Evolutionary conservation across 2,329 filamentous ascomycete genomes (phyloP), one percentile per base, ranked within the genome.

Genomic region (Neocatenulostroma microsporum): DNA sequence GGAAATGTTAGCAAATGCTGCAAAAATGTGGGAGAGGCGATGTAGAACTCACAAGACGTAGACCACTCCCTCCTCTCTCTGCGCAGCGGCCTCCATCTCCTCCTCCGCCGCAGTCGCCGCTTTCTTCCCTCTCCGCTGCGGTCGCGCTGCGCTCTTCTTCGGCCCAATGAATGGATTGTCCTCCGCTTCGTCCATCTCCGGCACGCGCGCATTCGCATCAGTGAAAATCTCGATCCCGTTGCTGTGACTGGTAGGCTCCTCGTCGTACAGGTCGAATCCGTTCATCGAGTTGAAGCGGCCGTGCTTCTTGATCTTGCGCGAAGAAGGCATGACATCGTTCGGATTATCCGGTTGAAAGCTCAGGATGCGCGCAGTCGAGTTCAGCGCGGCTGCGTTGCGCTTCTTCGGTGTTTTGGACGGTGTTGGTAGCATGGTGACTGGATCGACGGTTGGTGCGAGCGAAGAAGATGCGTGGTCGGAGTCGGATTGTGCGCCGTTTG

Each of bases 161-260:
- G 53, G 66, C 35, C 70, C 74, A 42, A 78, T 73, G 58, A 89
- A 91, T 1, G 84, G 84, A 55, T 89, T 91, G 18, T 80, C 77
- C 5, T 67, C 62, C 47, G 70, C 77, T n/a, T 63, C 57, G 50
- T 86, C 82, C 27, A 76, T 64, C 45, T 78, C 72, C 14, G 84
- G 84, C 27, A 87, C 62, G 30, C 73, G 70, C 48, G 94, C 87
- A 46, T 86, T 80, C 1, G 83, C 77, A 58, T 91, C 84, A 26
- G 81, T 87, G 55, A 78, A 89, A 52, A 89, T 84, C 46, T 74
- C 60, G 48, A 88, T 83, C 36, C 64, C 58, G 4, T 42, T 46
- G 17, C 41, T 47, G 23, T 34, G 37, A n/a, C 68, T 58, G 11
- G 41, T 38, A 27, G 70, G 66, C 27, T 69, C 62, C n/a, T 73